Base-by-base conservation (phyloP, 176 grass and related monocot species). In the Bolboschoenus planiculmis region DNA sequence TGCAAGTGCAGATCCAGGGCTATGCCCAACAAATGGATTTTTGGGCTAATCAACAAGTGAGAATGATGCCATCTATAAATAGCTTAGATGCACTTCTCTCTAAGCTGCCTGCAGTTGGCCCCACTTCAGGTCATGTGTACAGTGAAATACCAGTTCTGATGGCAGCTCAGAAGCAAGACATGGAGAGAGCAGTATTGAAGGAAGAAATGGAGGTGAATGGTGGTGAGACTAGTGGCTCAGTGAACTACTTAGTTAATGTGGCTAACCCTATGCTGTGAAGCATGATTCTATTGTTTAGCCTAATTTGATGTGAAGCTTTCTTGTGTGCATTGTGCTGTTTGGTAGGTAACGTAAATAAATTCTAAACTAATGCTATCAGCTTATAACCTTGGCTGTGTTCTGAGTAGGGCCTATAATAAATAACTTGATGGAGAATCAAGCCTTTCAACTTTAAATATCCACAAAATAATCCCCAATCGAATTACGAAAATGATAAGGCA, bases 71-170 rank as follows among this genome's bases (percentile, higher is more conserved):
- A 23, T 93, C 91, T 35, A 93, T 97, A 88, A 93, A 84, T 82
- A 97, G 94, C 84, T 89, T 97, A 40, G 94, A 97, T 42, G 89
- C 89, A 1, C 91, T 97, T 61, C 91, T 97, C 20, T 91, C 91
- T 21, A 97, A 93, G 77, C 87, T 97, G 40, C 94, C 94, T 0
- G 88, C 94, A 1, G 78, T 90, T 15, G 50, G 55, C 44, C 76
- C 67, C 23, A 58, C 56, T 1, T 7, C 35, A 5, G 60, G 79
- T 33, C 35, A 88, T 73, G 44, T 56, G 42, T 65, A 65, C 61
- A 30, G 43, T 16, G 59, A 85, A 31, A 50, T 44, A 16, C 79
- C 43, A 8, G 7, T 48, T 56, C 61, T 78, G 56, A 39, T 15
- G 42, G 61, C 37, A 60, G 10, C 65, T 35, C 80, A 85, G 56